phyloP scores from a whole-genome alignment of 179 eudicot genomes.

The Patellifolia procumbens region DNA sequence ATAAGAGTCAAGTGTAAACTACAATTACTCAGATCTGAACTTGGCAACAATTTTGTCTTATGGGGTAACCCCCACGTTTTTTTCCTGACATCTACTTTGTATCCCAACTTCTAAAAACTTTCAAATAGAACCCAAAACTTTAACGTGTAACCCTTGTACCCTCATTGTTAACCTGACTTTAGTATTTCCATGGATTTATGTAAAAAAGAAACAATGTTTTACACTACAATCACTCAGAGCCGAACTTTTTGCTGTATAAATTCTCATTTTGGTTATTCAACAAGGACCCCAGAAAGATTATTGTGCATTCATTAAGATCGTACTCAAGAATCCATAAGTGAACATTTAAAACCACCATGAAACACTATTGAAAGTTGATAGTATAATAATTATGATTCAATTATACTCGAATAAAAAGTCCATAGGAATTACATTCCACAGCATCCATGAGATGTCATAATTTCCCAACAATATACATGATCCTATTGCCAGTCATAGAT shows the following conservation, averaged over 20 bases:
- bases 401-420: background rate
- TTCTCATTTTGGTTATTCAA: no score
- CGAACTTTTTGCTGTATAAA: background rate
- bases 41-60: no score
- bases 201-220: no score
- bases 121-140: no score
- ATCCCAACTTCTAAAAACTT: no score
- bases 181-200: no score
- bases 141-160: no score
- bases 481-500: background rate
- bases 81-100: no score
- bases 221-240: background rate
- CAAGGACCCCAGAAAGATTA: no score
- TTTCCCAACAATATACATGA: slow-evolving; percentile 2
- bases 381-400: background rate
- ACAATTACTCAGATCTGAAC: no score
- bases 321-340: background rate
- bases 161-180: no score
- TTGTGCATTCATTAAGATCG: background rate
- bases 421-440: background rate
- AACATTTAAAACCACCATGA: background rate
- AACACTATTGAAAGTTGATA: background rate
- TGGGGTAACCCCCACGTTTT: no score
- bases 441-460: background rate
- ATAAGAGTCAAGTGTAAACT: background rate